phyloP scores from a whole-genome alignment of 352 stramenopile species.

The Peronosclerospora sorghi region DNA sequence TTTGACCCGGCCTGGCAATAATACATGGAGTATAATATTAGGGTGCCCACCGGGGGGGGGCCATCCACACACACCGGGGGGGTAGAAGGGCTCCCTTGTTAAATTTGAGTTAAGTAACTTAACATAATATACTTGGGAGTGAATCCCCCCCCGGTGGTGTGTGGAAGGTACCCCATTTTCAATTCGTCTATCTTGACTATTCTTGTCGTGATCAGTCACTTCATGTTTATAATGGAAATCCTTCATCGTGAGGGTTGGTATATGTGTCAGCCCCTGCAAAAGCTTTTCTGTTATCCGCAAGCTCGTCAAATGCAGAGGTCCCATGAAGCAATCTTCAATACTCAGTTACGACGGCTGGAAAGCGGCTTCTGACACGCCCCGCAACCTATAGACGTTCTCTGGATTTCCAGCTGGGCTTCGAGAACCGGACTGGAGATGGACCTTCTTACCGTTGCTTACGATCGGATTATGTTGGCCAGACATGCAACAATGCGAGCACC shows the following conservation, averaged over 20 bases:
- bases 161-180: no score
- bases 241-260: constrained; percentile 7
- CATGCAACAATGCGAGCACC: constrained; percentile 47
- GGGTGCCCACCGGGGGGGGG: no score
- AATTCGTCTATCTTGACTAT: constrained; percentile 2
- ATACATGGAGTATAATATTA: no score
- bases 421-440: constrained; percentile 38
- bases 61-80: no score
- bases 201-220: not conserved
- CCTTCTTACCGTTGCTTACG: constrained; percentile 45
- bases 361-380: constrained; percentile 56
- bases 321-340: constrained; percentile 74
- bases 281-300: constrained; percentile 2
- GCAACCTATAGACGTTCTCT: constrained; percentile 51
- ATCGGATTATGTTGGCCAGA: constrained; percentile 53
- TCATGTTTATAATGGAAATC: not conserved
- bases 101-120: no score
- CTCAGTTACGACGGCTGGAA: constrained; percentile 54
- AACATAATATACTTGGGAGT: no score
- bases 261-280: constrained; percentile 7
- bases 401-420: constrained; percentile 44
- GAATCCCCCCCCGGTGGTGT: no score
- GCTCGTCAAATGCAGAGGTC: constrained; percentile 12
- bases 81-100: no score
- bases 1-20: no score